Evolutionary conservation across 768 basidiomycete species (phyloP).

Genomic region (Termitomyces sp.): DNA sequence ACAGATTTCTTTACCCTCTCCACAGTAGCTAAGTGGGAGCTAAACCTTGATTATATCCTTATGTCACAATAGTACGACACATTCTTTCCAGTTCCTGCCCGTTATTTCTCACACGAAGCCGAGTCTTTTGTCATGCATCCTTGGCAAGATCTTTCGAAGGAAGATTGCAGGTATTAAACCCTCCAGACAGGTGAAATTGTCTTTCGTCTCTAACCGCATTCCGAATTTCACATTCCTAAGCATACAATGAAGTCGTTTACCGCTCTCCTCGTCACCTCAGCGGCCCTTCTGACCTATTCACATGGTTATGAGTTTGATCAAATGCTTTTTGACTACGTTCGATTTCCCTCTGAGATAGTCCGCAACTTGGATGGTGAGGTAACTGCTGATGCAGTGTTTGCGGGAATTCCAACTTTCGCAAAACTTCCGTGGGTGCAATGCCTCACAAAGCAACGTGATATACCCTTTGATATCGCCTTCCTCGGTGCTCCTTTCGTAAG

Average conservation of each 20-base stretch:
- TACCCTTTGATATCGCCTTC: slow-evolving; percentile 75
- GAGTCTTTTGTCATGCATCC: not conserved
- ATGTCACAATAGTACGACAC: not conserved
- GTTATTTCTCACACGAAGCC: not conserved
- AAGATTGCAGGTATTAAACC: not conserved
- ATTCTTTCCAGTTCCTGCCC: not conserved
- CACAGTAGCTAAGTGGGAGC: too few relatives aligned
- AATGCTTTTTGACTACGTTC: slow-evolving; percentile 62
- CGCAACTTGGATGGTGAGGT: slow-evolving; percentile 55
- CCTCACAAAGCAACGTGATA: slow-evolving; percentile 54
- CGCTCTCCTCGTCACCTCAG: not conserved
- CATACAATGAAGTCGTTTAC: not conserved
- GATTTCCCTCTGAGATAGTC: slow-evolving; percentile 63
- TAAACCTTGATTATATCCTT: not conserved
- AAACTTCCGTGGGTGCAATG: slow-evolving; percentile 83
- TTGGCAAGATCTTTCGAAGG: not conserved
- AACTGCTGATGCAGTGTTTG: slow-evolving; percentile 75
- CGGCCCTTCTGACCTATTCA: not conserved
- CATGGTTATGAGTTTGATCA: slow-evolving; percentile 29
- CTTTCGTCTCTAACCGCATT: not conserved
- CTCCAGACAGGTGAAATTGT: too few relatives aligned
- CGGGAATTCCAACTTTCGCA: slow-evolving; percentile 82
- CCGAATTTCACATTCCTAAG: not conserved
- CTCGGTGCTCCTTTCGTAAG: slow-evolving; percentile 74
- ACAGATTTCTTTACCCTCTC: too few relatives aligned